Conservation (phyloP, 805 yeast species). For the Zygosaccharomyces kombuchaensis region DNA sequence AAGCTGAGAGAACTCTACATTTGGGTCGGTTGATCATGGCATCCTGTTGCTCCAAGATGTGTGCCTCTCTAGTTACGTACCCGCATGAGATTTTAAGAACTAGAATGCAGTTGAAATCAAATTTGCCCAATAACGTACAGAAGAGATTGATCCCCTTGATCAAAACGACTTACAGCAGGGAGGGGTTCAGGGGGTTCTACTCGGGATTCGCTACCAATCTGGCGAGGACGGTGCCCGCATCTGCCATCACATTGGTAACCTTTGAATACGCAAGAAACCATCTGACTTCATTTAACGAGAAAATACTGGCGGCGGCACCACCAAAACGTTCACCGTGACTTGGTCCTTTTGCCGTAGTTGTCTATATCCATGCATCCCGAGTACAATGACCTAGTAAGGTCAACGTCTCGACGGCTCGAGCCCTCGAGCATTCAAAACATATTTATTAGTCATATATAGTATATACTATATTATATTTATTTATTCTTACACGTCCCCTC, state of each 20-base stretch:
- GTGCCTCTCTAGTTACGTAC: slow-evolving; percentile 83
- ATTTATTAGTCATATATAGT: background rate
- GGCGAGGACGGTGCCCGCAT: slow-evolving; percentile 88
- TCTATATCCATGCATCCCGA: background rate
- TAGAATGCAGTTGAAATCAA: slow-evolving; percentile 63
- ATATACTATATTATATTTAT: background rate
- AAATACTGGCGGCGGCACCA: background rate
- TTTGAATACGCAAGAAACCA: slow-evolving; percentile 74
- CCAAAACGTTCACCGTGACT: background rate
- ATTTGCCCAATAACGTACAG: slow-evolving; percentile 27
- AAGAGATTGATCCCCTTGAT: slow-evolving; percentile 27
- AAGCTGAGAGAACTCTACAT: slow-evolving; percentile 26
- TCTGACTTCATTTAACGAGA: slow-evolving; percentile 30
- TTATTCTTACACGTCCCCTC: background rate
- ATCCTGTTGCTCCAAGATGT: slow-evolving; percentile 77
- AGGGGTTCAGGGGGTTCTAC: slow-evolving; percentile 80
- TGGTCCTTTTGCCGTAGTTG: background rate
- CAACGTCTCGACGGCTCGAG: background rate
- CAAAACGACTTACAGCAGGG: slow-evolving; percentile 40
- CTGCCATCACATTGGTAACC: slow-evolving; percentile 91
- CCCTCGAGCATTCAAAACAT: background rate
- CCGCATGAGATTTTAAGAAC: slow-evolving; percentile 96
- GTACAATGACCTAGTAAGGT: background rate
- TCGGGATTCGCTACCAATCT: slow-evolving; percentile 85
- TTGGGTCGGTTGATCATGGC: slow-evolving; percentile 53